These are phyloP conservation scores for Podila verticillata DNA, from an alignment of 192 early-diverging fungal species.

Conservation along the genomic window DNA sequence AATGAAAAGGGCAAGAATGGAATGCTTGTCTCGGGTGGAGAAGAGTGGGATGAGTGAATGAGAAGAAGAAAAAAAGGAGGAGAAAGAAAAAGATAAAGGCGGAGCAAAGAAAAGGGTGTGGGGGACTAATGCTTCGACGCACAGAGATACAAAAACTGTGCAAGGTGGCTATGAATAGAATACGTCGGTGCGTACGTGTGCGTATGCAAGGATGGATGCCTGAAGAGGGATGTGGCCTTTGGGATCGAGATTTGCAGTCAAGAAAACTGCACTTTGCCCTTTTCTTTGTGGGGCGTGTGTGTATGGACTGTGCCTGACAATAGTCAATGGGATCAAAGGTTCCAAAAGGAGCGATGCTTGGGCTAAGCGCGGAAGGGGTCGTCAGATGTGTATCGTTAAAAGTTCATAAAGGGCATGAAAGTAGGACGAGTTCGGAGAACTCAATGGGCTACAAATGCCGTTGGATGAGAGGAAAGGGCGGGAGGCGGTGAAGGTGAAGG, in stretches of 20 bases:
- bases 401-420: neutral
- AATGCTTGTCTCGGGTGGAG: neutral
- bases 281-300: too few species aligned
- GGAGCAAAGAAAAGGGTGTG: neutral
- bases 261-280: too few species aligned
- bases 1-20: neutral
- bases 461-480: neutral
- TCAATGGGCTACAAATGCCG: neutral
- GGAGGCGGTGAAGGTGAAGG: neutral
- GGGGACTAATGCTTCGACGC: neutral
- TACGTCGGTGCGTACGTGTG: neutral
- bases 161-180: neutral
- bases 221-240: too few species aligned
- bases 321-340: too few species aligned
- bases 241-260: too few species aligned
- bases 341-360: too few species aligned
- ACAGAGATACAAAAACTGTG: neutral
- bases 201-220: neutral
- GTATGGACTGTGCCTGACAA: too few species aligned
- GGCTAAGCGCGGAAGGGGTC: neutral
- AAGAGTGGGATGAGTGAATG: neutral
- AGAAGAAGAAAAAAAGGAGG: too few species aligned
- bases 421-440: neutral
- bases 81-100: too few species aligned
- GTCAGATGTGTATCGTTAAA: neutral